Conservation (phyloP, 306 rosid genomes). For the Elaeagnus macrophylla region DNA sequence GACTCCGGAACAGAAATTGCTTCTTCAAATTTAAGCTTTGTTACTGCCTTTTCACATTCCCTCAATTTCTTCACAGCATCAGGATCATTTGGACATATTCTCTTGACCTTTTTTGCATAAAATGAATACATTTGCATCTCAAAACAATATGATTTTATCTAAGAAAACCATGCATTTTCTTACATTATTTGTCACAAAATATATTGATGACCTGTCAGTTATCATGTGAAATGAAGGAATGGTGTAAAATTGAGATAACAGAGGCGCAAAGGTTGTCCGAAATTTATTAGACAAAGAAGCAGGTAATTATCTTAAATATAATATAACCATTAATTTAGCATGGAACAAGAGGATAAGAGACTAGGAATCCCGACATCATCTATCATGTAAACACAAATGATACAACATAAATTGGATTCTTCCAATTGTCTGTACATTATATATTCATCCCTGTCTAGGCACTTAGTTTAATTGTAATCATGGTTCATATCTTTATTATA, state of each 20-base stretch:
- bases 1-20: conserved; percentile 71
- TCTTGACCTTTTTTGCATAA: conserved; percentile 60
- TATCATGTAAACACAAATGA: too few relatives aligned
- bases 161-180: too few relatives aligned
- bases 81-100: conserved; percentile 75
- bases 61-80: conserved; percentile 84
- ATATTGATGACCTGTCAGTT: background rate
- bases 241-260: background rate
- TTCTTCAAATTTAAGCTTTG: conserved; percentile 92
- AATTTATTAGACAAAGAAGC: background rate
- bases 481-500: too few relatives aligned
- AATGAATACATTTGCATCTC: conserved; percentile 10
- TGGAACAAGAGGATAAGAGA: too few relatives aligned
- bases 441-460: too few relatives aligned
- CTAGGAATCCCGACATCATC: too few relatives aligned
- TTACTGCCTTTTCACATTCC: conserved; percentile 96
- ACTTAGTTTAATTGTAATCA: too few relatives aligned
- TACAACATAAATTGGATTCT: too few relatives aligned
- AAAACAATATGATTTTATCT: background rate
- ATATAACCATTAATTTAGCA: background rate
- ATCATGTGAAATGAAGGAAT: background rate
- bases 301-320: background rate
- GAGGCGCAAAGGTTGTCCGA: background rate
- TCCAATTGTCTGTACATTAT: too few relatives aligned
- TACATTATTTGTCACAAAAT: background rate